Evolutionary conservation across 345 rosid genomes (phyloP).

Genomic region (Trapa incisa): DNA sequence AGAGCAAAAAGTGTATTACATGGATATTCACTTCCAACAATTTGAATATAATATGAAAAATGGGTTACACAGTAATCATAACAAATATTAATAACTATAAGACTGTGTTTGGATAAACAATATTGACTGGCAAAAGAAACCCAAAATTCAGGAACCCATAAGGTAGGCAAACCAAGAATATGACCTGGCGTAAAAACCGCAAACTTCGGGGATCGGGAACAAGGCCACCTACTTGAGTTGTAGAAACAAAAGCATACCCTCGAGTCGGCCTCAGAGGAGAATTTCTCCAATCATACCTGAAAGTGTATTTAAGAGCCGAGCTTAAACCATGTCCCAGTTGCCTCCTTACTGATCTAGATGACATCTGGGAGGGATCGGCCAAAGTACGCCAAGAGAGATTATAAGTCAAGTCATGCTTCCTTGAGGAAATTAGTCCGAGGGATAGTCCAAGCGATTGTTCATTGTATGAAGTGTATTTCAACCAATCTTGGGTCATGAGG

Average conservation of each 20-base stretch:
- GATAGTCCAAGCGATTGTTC: conserved; percentile 73
- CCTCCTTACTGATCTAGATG: conserved; percentile 60
- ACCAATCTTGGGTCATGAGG: conserved; percentile 80
- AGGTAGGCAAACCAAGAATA: background rate
- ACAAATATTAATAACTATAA: background rate
- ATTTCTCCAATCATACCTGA: conserved; percentile 65
- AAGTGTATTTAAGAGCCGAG: conserved; percentile 67
- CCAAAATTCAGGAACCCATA: background rate
- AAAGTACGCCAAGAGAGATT: conserved; percentile 66
- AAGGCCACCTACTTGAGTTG: conserved; percentile 55
- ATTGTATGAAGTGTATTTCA: conserved; percentile 66
- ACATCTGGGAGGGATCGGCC: conserved; percentile 60
- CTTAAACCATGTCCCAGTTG: conserved; percentile 80
- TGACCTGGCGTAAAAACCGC: conserved; percentile 79
- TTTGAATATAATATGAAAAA: background rate
- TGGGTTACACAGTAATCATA: no score
- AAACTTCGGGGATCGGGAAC: conserved; percentile 77
- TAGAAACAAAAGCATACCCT: conserved; percentile 61
- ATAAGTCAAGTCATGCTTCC: conserved; percentile 63
- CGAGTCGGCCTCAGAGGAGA: conserved; percentile 62
- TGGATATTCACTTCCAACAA: background rate
- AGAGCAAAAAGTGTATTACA: background rate
- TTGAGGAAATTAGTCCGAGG: conserved; percentile 58
- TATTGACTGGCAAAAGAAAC: no score
- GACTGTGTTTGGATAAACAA: background rate